phyloP scores from a whole-genome alignment of 768 basidiomycete genomes.

The Tremella fuciformis region DNA sequence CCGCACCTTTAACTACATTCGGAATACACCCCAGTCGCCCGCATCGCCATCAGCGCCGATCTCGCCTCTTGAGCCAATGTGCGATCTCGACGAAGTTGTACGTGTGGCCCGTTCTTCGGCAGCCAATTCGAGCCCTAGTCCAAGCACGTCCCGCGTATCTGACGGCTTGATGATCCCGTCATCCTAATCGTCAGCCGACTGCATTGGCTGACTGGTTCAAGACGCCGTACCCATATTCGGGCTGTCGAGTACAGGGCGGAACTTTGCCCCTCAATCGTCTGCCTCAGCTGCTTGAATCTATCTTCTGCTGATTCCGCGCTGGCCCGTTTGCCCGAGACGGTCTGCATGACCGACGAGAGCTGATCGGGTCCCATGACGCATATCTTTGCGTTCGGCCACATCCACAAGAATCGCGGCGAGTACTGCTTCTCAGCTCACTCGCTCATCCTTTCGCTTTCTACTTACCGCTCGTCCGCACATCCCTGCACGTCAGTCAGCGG shows the following conservation, averaged over 20 bases:
- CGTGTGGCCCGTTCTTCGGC: constrained; percentile 48
- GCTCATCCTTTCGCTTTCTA: constrained; percentile 20
- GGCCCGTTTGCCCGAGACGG: constrained; percentile 69
- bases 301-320: constrained; percentile 13
- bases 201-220: neutral
- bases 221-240: constrained; percentile 67
- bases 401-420: constrained; percentile 92
- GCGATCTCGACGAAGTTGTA: constrained; percentile 55
- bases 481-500: constrained; percentile 56
- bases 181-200: constrained; percentile 24
- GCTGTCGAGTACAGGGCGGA: constrained; percentile 84
- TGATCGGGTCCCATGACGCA: constrained; percentile 95
- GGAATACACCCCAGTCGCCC: constrained; percentile 74
- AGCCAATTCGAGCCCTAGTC: constrained; percentile 79
- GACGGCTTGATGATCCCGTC: constrained; percentile 71
- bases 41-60: constrained; percentile 48
- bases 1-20: constrained; percentile 67
- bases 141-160: constrained; percentile 83
- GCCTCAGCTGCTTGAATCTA: constrained; percentile 57
- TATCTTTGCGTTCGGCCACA: constrained; percentile 98
- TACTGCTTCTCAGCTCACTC: constrained; percentile 58
- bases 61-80: constrained; percentile 60
- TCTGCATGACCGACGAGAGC: constrained; percentile 86
- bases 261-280: constrained; percentile 84
- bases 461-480: constrained; percentile 90